These are phyloP conservation scores for Rhinocladiella mackenziei DNA, from an alignment of 2,329 filamentous ascomycete species.

Conservation along the genomic window DNA sequence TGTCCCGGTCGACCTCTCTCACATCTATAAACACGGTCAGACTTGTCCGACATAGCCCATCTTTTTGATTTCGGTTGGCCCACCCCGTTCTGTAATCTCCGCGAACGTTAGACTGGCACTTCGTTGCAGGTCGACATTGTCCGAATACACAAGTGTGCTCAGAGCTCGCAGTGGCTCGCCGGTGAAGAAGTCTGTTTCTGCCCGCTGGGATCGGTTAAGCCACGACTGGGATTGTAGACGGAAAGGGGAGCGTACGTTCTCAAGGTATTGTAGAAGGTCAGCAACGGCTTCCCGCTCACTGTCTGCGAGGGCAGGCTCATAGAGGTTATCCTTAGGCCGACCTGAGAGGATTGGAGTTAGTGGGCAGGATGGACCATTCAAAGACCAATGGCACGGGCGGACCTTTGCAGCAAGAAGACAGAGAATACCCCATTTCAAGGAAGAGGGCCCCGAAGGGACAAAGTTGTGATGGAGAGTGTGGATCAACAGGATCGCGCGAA, in stretches of 20 bases:
- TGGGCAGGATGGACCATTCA: constrained; percentile 2
- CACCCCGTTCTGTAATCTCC: constrained; percentile 96
- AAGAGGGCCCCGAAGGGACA: constrained; percentile 24
- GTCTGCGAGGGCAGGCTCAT: constrained; percentile 85
- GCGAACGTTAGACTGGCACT: constrained; percentile 98
- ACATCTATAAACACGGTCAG: constrained; percentile 65
- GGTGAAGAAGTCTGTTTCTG: constrained; percentile 96
- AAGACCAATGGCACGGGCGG: neutral
- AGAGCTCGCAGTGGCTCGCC: constrained; percentile 90
- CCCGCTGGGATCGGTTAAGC: constrained; percentile 58
- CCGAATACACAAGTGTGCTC: constrained; percentile 94
- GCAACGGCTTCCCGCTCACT: constrained; percentile 96
- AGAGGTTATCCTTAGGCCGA: constrained; percentile 74
- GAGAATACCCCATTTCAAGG: constrained; percentile 30
- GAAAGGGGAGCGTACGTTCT: constrained; percentile 67
- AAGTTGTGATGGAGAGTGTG: constrained; percentile 5
- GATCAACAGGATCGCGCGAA: constrained; percentile 5
- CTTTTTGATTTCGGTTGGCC: constrained; percentile 24
- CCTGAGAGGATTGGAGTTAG: constrained; percentile 43
- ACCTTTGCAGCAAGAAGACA: constrained; percentile 32
- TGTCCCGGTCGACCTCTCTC: constrained; percentile 88
- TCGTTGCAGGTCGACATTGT: constrained; percentile 95
- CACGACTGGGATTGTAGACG: constrained; percentile 23
- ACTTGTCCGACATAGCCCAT: neutral
- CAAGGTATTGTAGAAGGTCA: constrained; percentile 89